These are phyloP conservation scores for Myrmaecium sp. DNA, from an alignment of 2,329 filamentous ascomycete genomes.

Conservation along the genomic window DNA sequence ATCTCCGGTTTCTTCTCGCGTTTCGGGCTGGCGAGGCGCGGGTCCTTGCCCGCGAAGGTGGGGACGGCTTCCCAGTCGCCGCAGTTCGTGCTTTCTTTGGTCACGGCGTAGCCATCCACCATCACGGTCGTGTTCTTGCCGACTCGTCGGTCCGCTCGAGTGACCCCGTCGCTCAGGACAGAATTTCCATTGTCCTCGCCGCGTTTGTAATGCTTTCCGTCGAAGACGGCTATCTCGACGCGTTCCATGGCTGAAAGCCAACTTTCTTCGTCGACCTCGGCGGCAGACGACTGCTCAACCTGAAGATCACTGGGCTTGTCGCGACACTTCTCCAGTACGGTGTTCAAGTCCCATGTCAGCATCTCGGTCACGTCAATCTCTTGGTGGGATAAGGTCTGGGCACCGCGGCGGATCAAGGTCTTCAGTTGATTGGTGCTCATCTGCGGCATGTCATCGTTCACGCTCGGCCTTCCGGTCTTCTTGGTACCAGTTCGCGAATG, in stretches of 20 bases:
- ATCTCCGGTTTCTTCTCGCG: slow-evolving; percentile 31
- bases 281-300: slow-evolving; percentile 14
- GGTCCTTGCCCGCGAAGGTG: slow-evolving; percentile 38
- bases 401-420: slow-evolving; percentile 36
- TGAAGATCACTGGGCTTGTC: slow-evolving; percentile 30
- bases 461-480: slow-evolving; percentile 8
- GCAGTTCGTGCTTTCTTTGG: slow-evolving; percentile 37
- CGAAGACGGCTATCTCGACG: slow-evolving; percentile 40
- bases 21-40: slow-evolving; percentile 31
- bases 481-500: slow-evolving; percentile 21
- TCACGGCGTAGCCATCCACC: slow-evolving; percentile 37
- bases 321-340: slow-evolving; percentile 36
- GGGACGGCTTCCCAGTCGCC: slow-evolving; percentile 40
- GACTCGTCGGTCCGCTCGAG: slow-evolving; percentile 31
- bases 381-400: slow-evolving; percentile 34
- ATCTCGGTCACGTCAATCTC: slow-evolving; percentile 39
- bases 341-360: slow-evolving; percentile 39
- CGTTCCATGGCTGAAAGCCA: slow-evolving; percentile 41
- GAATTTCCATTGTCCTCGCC: no score
- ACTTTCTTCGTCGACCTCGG: slow-evolving; percentile 31
- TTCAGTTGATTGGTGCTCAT: slow-evolving; percentile 36
- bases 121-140: slow-evolving; percentile 42
- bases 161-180: slow-evolving; percentile 23
- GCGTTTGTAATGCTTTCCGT: slow-evolving; percentile 35
- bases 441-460: slow-evolving; percentile 32